Percentiles rank a stretch among this genome's conserved stretches.
Evolutionary conservation across 139 green algal species (phyloP).

Genomic region (Edaphochlamys debaryana): DNA sequence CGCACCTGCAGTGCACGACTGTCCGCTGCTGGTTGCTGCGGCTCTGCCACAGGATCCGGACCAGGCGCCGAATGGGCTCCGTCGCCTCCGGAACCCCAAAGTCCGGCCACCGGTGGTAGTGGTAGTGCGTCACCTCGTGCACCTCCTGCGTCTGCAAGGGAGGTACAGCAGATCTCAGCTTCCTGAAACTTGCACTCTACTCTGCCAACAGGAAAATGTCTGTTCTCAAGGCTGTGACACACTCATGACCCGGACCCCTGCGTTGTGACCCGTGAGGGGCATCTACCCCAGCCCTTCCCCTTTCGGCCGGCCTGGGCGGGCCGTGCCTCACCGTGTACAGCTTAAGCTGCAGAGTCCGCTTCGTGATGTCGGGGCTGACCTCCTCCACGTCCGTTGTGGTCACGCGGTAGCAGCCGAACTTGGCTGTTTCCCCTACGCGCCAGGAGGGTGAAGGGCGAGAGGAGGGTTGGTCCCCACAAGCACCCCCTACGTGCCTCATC

Average conservation of each 20-base stretch:
- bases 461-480: no score
- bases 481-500: no score
- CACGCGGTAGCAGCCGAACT: constrained; percentile 37
- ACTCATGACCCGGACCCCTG: no score
- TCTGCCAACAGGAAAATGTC: no score
- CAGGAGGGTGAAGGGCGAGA: no score
- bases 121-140: constrained; percentile 60
- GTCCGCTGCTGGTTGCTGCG: constrained; percentile 22
- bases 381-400: constrained; percentile 37
- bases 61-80: constrained; percentile 50
- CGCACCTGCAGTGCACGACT: constrained; percentile 54
- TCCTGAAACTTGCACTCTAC: not conserved
- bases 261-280: no score
- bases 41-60: constrained; percentile 46
- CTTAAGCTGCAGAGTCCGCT: constrained; percentile 42
- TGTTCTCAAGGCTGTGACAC: no score
- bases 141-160: constrained; percentile 38
- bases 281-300: no score
- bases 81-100: constrained; percentile 61
- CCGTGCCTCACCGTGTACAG: constrained; percentile 41
- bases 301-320: no score
- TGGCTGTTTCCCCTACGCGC: constrained; percentile 34
- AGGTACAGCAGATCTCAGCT: not conserved
- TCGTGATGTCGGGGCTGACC: constrained; percentile 47
- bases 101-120: constrained; percentile 71